A percentile compares a stretch with the other conserved stretches of the same genome.
Conservation (phyloP, 139 green algal genomes). For the Astrephomene gubernaculifera region DNA sequence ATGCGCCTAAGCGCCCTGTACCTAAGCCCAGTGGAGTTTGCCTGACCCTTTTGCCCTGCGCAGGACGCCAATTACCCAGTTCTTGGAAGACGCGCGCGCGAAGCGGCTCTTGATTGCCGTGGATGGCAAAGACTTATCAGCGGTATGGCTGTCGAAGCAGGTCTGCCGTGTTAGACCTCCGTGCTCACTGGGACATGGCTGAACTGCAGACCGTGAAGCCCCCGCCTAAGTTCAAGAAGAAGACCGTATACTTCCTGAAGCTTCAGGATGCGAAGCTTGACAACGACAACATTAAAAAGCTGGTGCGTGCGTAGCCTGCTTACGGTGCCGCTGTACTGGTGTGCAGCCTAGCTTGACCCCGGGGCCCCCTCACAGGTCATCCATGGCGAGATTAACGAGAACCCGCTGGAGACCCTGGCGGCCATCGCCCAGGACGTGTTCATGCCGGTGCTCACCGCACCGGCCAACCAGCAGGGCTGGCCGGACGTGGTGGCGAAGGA, state of each 20-base stretch:
- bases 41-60: too few relatives aligned
- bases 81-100: conserved; percentile 67
- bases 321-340: too few relatives aligned
- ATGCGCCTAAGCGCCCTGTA: too few relatives aligned
- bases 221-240: conserved; percentile 81
- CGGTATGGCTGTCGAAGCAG: conserved; percentile 48
- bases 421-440: conserved; percentile 84
- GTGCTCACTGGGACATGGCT: too few relatives aligned
- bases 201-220: conserved; percentile 71
- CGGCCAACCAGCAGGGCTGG: conserved; percentile 85
- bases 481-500: conserved; percentile 88
- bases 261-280: conserved; percentile 63
- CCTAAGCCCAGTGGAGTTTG: too few relatives aligned
- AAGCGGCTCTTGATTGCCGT: conserved; percentile 69
- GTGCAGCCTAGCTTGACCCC: too few relatives aligned
- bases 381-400: conserved; percentile 82
- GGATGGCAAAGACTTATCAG: conserved; percentile 82
- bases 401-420: conserved; percentile 82
- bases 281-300: conserved; percentile 76
- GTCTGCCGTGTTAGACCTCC: too few relatives aligned
- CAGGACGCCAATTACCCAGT: conserved; percentile 67
- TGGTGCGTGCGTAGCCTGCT: conserved; percentile 64
- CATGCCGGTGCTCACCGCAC: conserved; percentile 84
- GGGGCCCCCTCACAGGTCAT: conserved; percentile 80
- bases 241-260: conserved; percentile 91